A percentile compares a stretch with the other conserved stretches of the same genome.
Evolutionary conservation across 129 eudicot genomes (phyloP).

Genomic region (Arctium lappa): DNA sequence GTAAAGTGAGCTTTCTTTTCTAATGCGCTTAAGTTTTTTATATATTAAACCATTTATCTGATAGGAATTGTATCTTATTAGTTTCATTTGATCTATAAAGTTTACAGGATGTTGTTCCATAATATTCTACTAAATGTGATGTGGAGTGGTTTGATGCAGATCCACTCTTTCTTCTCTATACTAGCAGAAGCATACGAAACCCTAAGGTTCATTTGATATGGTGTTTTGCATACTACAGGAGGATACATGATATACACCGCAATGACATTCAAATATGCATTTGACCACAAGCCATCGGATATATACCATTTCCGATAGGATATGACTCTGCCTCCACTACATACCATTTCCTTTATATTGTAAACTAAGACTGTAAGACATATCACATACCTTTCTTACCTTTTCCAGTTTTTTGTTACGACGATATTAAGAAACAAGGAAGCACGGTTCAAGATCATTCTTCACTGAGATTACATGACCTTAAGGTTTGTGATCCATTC

Average conservation of each 20-base stretch:
- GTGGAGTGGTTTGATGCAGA: slow-evolving; percentile 98
- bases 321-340: no score
- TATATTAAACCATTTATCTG: neutral
- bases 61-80: neutral
- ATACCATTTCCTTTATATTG: no score
- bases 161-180: slow-evolving; percentile 93
- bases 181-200: slow-evolving; percentile 98
- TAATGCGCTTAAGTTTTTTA: neutral
- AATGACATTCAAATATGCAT: slow-evolving; percentile 93
- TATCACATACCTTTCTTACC: no score
- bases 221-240: slow-evolving; percentile 96
- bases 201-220: slow-evolving; percentile 66
- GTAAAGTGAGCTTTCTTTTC: neutral
- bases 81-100: neutral
- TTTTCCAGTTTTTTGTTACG: no score
- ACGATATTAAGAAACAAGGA: no score
- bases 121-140: slow-evolving; percentile 64
- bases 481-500: no score
- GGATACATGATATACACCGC: slow-evolving; percentile 98
- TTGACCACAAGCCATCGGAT: slow-evolving; percentile 90
- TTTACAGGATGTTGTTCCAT: slow-evolving; percentile 74
- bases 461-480: no score
- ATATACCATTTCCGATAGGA: slow-evolving; percentile 25
- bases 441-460: no score
- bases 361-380: no score